phyloP scores from a whole-genome alignment of 306 rosid species.

The Dalbergia cultrata region DNA sequence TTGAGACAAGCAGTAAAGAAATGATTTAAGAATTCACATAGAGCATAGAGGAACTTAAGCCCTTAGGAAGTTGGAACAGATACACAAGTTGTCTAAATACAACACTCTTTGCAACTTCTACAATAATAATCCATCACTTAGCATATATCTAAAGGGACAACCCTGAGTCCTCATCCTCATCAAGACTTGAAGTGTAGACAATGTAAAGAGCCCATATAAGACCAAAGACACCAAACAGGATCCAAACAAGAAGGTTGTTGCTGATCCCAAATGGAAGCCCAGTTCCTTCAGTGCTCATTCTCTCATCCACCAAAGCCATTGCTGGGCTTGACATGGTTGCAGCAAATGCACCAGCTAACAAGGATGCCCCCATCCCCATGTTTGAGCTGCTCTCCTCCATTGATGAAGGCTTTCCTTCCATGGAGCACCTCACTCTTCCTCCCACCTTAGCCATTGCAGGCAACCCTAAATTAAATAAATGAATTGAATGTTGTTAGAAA shows the following conservation, averaged over 20 bases:
- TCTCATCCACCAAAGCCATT: conserved; percentile 93
- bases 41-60: not conserved
- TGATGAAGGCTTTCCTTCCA: conserved; percentile 59
- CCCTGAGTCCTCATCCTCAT: conserved; percentile 96
- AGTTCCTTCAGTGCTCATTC: conserved; percentile 95
- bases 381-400: conserved; percentile 54
- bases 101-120: conserved; percentile 36
- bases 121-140: conserved; percentile 33
- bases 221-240: conserved; percentile 77
- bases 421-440: conserved; percentile 79
- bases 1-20: conserved; percentile 4
- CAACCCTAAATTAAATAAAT: conserved; percentile 58
- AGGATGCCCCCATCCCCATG: conserved; percentile 69
- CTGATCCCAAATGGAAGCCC: conserved; percentile 97
- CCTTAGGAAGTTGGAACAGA: too few species aligned
- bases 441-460: conserved; percentile 75
- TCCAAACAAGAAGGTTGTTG: conserved; percentile 93
- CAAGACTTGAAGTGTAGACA: conserved; percentile 71
- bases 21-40: conserved; percentile 2
- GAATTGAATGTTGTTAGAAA: not conserved
- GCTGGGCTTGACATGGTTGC: conserved; percentile 81
- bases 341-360: conserved; percentile 69
- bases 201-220: conserved; percentile 74
- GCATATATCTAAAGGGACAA: conserved; percentile 66
- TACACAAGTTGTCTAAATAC: too few species aligned